Conservation (phyloP, 169 alveolate genomes). For the Amoebophrya sp. region DNA sequence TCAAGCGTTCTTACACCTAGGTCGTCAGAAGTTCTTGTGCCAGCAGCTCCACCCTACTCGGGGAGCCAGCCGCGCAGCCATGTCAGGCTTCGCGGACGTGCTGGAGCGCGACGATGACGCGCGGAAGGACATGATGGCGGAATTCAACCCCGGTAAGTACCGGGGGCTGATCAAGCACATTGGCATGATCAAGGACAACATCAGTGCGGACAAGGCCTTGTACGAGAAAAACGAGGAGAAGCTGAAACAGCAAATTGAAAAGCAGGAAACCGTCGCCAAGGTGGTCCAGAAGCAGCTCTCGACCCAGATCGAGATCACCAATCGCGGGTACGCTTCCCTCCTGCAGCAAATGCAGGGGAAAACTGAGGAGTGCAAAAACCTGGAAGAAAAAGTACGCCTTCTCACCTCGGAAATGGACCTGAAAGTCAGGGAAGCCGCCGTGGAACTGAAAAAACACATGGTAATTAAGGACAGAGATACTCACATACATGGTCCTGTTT, state of each 20-base stretch:
- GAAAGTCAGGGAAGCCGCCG: neutral
- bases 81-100: neutral
- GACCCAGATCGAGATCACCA: neutral
- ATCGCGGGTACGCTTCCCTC: neutral
- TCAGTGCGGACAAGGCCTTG: neutral
- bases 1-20: too few species aligned
- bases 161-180: neutral
- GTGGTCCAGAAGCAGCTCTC: neutral
- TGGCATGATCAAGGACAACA: neutral
- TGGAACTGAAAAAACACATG: neutral
- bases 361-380: neutral
- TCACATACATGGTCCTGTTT: too few species aligned
- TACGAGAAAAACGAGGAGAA: neutral
- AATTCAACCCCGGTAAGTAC: neutral
- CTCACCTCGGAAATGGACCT: neutral
- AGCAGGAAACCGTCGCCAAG: neutral
- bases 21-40: too few species aligned
- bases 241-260: neutral
- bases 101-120: neutral
- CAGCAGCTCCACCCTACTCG: too few species aligned
- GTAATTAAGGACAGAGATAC: too few species aligned
- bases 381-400: neutral
- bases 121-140: neutral
- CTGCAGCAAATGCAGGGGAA: neutral
- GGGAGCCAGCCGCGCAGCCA: neutral